Evolutionary conservation across 2,329 filamentous ascomycete genomes (phyloP), one percentile per base, ranked within the genome.

Genomic region (Penicillium corylophilum): DNA sequence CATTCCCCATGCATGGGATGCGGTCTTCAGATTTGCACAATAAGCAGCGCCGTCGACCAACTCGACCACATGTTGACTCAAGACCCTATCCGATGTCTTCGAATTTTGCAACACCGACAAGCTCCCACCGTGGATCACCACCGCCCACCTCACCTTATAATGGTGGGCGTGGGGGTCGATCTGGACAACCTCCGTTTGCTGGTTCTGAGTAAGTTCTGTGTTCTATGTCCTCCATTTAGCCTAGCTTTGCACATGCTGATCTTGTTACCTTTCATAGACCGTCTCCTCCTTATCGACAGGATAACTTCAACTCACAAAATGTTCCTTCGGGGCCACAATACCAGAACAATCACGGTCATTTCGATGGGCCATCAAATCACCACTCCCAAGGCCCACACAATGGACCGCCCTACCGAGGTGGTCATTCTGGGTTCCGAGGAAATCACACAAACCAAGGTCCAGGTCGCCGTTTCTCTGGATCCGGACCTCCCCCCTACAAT

Each of bases 241-340:
- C 44, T 43, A 35, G 56, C 60, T 48, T 29, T 26, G 10, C 5
- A 54, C 48, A 31, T 53, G 35, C 53, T 51, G 18, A 53, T 55
- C 46, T 64, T 42, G 75, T 72, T 53, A 77, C 75, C 77, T 75
- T 56, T 65, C 71, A 53, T 56, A 86, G 82, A 26, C 86, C 86
- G 70, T 86, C 85, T 39, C 78, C 81, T 18, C 79, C 84, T 26
- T 86, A 87, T 64, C 74, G 81, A 38, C 80, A 83, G 54, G 74
- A 75, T 38, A 80, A 73, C 50, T 82, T 82, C 61, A 72, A 78
- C 13, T 75, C 80, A 20, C 51, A 62, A 39, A 78, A 73, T 51
- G 80, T 75, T 7, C 78, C 82, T 5, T 79, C 82, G 54, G 77
- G 74, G 26, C 78, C 82, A 40, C 84, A 81, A 62, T 80, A 82